Percentiles rank a stretch among this genome's conserved stretches.
Conservation (phyloP, 768 basidiomycete species). For the Stropharia rugosoannulata region DNA sequence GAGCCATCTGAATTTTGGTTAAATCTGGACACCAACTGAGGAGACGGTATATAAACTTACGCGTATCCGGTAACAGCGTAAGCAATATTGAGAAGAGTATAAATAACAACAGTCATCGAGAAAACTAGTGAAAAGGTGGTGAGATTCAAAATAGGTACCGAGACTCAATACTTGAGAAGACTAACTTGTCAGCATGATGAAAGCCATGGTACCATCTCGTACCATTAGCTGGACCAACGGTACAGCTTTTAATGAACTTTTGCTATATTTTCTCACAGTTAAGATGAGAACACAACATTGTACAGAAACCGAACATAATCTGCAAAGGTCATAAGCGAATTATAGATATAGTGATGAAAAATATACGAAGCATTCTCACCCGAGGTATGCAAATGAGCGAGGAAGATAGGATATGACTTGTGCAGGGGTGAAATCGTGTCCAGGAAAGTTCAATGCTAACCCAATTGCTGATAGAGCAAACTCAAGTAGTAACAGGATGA, state of each 20-base stretch:
- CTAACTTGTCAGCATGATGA: slow-evolving; percentile 19
- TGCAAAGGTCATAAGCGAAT: background rate
- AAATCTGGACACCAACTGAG: background rate
- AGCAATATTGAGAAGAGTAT: slow-evolving; percentile 13
- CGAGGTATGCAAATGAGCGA: slow-evolving; percentile 22
- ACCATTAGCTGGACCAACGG: slow-evolving; percentile 23
- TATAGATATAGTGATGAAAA: background rate
- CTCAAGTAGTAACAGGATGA: slow-evolving; percentile 18
- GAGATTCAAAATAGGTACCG: background rate
- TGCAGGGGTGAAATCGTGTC: slow-evolving; percentile 9
- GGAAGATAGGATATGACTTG: slow-evolving; percentile 17
- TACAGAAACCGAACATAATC: slow-evolving; percentile 18
- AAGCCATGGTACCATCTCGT: slow-evolving; percentile 24
- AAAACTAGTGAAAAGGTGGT: slow-evolving; percentile 13
- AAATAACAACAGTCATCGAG: slow-evolving; percentile 14
- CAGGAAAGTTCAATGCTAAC: slow-evolving; percentile 12
- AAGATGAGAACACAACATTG: slow-evolving; percentile 19
- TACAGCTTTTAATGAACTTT: slow-evolving; percentile 16
- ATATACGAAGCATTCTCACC: slow-evolving; percentile 7
- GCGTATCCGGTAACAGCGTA: slow-evolving; percentile 21
- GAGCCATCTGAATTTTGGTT: slow-evolving; percentile 19
- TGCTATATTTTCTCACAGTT: slow-evolving; percentile 19
- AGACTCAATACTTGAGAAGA: background rate
- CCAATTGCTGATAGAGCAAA: slow-evolving; percentile 17
- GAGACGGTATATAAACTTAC: slow-evolving; percentile 12